Base-by-base conservation (phyloP, 2,329 filamentous ascomycete species). In the Diaporthe sp. region DNA sequence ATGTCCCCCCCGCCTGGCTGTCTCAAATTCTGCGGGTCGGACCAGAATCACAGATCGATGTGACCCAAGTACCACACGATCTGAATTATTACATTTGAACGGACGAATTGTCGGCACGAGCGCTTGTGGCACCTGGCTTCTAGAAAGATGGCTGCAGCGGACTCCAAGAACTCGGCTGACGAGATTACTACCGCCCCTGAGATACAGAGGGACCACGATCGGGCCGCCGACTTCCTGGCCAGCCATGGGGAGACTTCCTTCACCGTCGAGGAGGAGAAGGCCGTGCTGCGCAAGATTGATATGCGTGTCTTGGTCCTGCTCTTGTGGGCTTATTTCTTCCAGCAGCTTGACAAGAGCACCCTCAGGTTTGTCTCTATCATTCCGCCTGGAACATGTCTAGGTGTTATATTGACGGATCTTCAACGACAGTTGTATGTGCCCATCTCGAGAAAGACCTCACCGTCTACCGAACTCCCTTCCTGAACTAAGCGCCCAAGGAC, bases 301-400 rank as follows among this genome's bases (percentile, higher is more conserved):
- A 76, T 80, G 13, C 85, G 85, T 0, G 82, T 91, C 10, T 81
- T 90, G 1, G 86, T 87, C 8, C 81, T 90, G 7, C 79, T 90
- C 9, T 83, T 90, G 1, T 84, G 86, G 1, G 87, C 88, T 8
- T 91, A 91, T 80, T 90, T 90, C 80, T 87, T 90, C 76, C 88
- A 91, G 77, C 87, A 89, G 75, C 85, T 90, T 13, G 87, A 89
- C 80, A 89, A 89, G 78, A 84, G 82, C 47, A 82, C 84, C 2
- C 79, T 86, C 56, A 79, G 77, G 77, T 79, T 69, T 25, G 9
- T 39, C 10, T 15, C 15, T 3, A 4, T 39, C 59, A 78, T 73
- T 30, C 72, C 35, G 2, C 7, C 13, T 30, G 13, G 22, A 27
- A 3, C 12, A 35, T 25, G 58, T 2, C 4, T 25, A 44, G 12